Percentiles rank a stretch among this genome's conserved stretches.
phyloP scores from a whole-genome alignment of 2,329 filamentous ascomycete species.

The Teratosphaeria viscida region DNA sequence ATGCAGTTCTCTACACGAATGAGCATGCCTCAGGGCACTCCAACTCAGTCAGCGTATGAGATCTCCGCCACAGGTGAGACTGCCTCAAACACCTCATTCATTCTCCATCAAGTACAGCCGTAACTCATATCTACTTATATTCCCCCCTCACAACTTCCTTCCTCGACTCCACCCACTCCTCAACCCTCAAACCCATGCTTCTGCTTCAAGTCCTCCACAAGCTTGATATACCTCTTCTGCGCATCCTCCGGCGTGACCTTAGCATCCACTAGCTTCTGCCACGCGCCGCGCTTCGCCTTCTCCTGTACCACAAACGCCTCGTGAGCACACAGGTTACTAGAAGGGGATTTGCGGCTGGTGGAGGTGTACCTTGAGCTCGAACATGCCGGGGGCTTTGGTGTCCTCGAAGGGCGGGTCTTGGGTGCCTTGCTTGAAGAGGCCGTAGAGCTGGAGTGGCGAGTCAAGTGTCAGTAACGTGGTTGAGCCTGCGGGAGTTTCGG shows the following conservation, averaged over 20 bases:
- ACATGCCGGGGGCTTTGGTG: slow-evolving; percentile 50
- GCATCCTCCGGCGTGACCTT: slow-evolving; percentile 54
- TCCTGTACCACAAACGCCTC: slow-evolving; percentile 11
- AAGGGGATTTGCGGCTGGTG: neutral
- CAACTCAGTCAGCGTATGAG: too few species aligned
- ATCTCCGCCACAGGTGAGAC: too few species aligned
- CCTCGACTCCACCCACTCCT: slow-evolving; percentile 15
- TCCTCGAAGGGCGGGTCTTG: slow-evolving; percentile 27
- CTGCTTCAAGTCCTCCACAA: slow-evolving; percentile 61
- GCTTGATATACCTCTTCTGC: slow-evolving; percentile 64
- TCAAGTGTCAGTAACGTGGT: neutral
- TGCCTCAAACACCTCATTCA: too few species aligned
- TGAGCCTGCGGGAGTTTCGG: neutral
- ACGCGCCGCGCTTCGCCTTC: slow-evolving; percentile 71
- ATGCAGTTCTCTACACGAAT: too few species aligned
- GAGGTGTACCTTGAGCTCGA: slow-evolving; percentile 54
- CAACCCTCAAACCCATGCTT: slow-evolving; percentile 55
- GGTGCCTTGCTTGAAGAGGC: slow-evolving; percentile 37
- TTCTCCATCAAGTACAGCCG: too few species aligned
- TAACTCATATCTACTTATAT: too few species aligned
- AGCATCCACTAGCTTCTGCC: slow-evolving; percentile 60
- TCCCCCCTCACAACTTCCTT: too few species aligned
- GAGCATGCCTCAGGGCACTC: too few species aligned
- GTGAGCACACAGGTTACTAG: neutral
- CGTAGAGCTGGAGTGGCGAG: slow-evolving; percentile 41